Evolutionary conservation across 345 rosid species (phyloP).

Genomic region (Rhizophora apiculata): DNA sequence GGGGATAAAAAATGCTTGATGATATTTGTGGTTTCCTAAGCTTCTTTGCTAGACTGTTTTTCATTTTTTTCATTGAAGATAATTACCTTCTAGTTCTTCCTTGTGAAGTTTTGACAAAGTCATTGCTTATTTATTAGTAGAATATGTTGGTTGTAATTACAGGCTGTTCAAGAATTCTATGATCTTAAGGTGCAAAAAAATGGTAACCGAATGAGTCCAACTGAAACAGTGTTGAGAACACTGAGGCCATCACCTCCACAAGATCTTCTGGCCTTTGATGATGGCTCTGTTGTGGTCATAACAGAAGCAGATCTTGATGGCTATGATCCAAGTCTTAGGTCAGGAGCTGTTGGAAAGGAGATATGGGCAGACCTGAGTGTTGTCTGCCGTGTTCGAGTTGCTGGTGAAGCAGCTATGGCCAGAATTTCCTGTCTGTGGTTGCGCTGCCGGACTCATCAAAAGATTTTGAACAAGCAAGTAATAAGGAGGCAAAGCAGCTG

Average conservation of each 20-base stretch:
- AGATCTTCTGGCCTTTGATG: constrained; percentile 66
- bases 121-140: not conserved
- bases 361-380: constrained; percentile 67
- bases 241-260: constrained; percentile 22
- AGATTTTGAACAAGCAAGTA: constrained; percentile 44
- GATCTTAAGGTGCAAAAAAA: constrained; percentile 23
- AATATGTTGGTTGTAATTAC: not conserved
- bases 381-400: constrained; percentile 63
- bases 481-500: constrained; percentile 34
- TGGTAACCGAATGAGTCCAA: constrained; percentile 18
- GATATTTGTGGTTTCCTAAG: not conserved
- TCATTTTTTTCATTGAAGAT: not conserved
- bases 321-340: constrained; percentile 40
- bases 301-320: constrained; percentile 84
- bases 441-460: constrained; percentile 48
- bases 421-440: constrained; percentile 79
- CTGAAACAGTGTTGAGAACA: constrained; percentile 27
- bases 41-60: not conserved
- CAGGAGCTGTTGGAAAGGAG: constrained; percentile 33
- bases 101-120: not conserved
- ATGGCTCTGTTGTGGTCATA: constrained; percentile 74
- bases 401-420: constrained; percentile 58
- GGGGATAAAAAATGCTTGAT: not conserved
- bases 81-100: not conserved
- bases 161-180: constrained; percentile 50